A percentile compares a stretch with the other conserved stretches of the same genome.
Evolutionary conservation across 345 rosid genomes (phyloP).

Genomic region (Balakata baccata): DNA sequence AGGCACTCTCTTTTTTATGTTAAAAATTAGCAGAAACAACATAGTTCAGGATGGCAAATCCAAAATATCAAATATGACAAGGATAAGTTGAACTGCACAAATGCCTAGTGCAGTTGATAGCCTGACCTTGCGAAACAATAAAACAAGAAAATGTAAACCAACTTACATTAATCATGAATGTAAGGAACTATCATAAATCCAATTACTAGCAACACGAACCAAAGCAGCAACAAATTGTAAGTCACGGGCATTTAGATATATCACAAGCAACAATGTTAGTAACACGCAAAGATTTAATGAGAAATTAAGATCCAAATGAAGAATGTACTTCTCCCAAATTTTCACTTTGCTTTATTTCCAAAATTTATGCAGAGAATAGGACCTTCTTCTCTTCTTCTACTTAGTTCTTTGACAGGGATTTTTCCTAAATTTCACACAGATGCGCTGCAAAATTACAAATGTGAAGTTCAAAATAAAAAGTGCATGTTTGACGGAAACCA

Average conservation of each 20-base stretch:
- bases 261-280: not conserved
- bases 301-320: not conserved
- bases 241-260: not conserved
- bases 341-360: not conserved
- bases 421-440: not conserved
- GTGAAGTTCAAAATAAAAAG: not conserved
- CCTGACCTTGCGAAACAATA: too few relatives aligned
- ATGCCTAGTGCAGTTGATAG: not conserved
- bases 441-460: not conserved
- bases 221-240: not conserved
- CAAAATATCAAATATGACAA: not conserved
- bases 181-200: too few relatives aligned
- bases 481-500: not conserved
- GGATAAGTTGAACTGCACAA: too few relatives aligned
- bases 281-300: not conserved
- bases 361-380: too few relatives aligned
- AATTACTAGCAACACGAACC: too few relatives aligned
- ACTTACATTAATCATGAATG: too few relatives aligned
- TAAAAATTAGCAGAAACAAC: too few relatives aligned
- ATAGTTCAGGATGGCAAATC: not conserved
- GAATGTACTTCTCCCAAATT: not conserved
- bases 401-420: not conserved
- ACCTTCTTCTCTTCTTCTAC: not conserved
- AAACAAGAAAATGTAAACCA: not conserved
- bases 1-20: too few relatives aligned